Evolutionary conservation across 495 filamentous ascomycete genomes (phyloP), one percentile per base, ranked within the genome.

Genomic region (Mycothermus thermophilus): DNA sequence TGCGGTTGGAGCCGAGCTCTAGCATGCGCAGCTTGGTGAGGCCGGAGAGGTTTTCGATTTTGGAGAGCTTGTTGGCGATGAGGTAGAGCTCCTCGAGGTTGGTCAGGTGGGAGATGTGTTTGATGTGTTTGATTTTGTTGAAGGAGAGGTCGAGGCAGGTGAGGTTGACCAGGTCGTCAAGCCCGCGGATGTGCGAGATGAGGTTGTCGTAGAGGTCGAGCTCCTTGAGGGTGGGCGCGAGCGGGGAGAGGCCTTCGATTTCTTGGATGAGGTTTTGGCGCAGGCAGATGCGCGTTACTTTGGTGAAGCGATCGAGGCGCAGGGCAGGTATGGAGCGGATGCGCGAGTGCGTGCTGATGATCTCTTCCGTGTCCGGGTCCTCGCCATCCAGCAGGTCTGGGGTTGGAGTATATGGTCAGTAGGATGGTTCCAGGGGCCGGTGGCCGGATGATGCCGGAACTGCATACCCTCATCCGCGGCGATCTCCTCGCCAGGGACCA

Each of bases 81-180:
- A 99, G 87, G 58, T 79, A 99, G 5, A 99, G 53, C 47, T 95
- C 84, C 43, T 68, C 80, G 35, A 96, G 64, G 24, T 84, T 73
- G 9, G 60, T 73, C 16, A 97, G 66, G 54, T 92, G 83, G 25
- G 72, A 66, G 47, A 96, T 59, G 49, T 85, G 73, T 62, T 92
- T 92, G 67, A 99, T 93, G 54, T 96, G 87, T 55, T 93, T 95
- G 62, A 99, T 88, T 64, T 94, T 95, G 60, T 99, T 99, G 73
- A 93, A 99, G 49, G 82, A 88, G 24, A 99, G 64, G 52, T 99
- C 90, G 31, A 99, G 71, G 36, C 64, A 80, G 10, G 68, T 83
- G 13, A 99, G 66, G 21, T 81, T 64, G 7, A 60, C 64, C 23
- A 95, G 72, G 29, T 75, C 67, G 18, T 93, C 84, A 19, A 99